A percentile compares a stretch with the other conserved stretches of the same genome.
phyloP scores from a whole-genome alignment of 164 flowering plant genomes.

The Magnolia kwangsiensis region DNA sequence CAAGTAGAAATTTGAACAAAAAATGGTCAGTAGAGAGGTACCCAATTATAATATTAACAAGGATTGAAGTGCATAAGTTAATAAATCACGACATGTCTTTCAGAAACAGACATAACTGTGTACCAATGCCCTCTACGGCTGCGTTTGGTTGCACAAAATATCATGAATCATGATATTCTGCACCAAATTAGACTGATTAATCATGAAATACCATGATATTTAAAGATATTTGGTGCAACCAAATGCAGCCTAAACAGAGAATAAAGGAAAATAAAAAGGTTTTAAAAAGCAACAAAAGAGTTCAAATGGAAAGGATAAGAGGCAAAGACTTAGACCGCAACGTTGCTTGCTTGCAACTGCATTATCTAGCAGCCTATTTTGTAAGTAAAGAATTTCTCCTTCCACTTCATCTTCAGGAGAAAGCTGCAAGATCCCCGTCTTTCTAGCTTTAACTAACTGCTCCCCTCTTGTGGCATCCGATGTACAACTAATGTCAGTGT shows the following conservation, averaged over 20 bases:
- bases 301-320: conserved; percentile 3
- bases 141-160: no score
- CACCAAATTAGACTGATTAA: no score
- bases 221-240: no score
- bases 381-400: conserved; percentile 78
- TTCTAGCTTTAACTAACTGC: conserved; percentile 41
- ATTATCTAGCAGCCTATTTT: conserved; percentile 53
- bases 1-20: conserved; percentile 14
- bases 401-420: conserved; percentile 89
- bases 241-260: no score
- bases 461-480: conserved; percentile 28
- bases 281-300: background rate
- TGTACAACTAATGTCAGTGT: conserved; percentile 17
- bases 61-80: background rate
- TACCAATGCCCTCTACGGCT: no score
- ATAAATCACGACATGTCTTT: background rate
- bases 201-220: no score
- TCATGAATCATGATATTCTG: no score
- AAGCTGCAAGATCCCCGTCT: conserved; percentile 41
- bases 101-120: background rate
- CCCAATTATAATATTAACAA: no score
- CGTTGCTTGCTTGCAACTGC: conserved; percentile 49
- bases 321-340: conserved; percentile 41
- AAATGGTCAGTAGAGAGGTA: no score
- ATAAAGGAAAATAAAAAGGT: background rate